A percentile compares a stretch with the other conserved stretches of the same genome.
Evolutionary conservation across 1,139 yeast species (phyloP).

Genomic region (Wickerhamiella pararugosa): DNA sequence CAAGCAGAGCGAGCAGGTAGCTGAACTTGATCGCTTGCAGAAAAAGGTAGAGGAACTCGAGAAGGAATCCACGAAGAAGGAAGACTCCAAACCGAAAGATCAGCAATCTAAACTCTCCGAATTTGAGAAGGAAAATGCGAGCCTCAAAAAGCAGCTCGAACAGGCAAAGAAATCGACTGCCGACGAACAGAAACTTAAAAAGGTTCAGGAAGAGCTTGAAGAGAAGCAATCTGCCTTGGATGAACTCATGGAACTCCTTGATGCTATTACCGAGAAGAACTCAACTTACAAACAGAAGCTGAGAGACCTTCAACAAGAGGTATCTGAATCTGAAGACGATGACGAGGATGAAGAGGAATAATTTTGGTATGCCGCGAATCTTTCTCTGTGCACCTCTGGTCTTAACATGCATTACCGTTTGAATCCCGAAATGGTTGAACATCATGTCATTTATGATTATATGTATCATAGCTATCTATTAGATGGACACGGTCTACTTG

Average conservation of each 20-base stretch:
- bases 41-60: slow-evolving; percentile 2
- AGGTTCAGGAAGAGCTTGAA: slow-evolving; percentile 7
- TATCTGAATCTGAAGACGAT: slow-evolving; percentile 34
- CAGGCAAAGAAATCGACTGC: slow-evolving; percentile 3
- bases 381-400: background rate
- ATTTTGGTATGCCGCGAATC: too few relatives aligned
- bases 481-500: too few relatives aligned
- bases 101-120: background rate
- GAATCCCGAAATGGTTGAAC: too few relatives aligned
- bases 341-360: slow-evolving; percentile 39
- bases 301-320: slow-evolving; percentile 31
- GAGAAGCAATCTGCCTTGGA: slow-evolving; percentile 41
- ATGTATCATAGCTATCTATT: too few relatives aligned
- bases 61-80: slow-evolving; percentile 3
- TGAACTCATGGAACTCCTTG: slow-evolving; percentile 57
- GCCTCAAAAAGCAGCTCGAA: background rate
- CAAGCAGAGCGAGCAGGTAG: background rate
- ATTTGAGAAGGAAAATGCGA: background rate
- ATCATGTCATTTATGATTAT: too few relatives aligned
- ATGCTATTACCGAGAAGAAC: slow-evolving; percentile 59
- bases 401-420: background rate
- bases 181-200: background rate
- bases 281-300: slow-evolving; percentile 42
- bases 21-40: background rate
- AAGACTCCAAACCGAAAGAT: background rate